A percentile compares a stretch with the other conserved stretches of the same genome.
Conservation (phyloP, 805 yeast genomes). For the Saccharomycopsis oosterbeekiorum region DNA sequence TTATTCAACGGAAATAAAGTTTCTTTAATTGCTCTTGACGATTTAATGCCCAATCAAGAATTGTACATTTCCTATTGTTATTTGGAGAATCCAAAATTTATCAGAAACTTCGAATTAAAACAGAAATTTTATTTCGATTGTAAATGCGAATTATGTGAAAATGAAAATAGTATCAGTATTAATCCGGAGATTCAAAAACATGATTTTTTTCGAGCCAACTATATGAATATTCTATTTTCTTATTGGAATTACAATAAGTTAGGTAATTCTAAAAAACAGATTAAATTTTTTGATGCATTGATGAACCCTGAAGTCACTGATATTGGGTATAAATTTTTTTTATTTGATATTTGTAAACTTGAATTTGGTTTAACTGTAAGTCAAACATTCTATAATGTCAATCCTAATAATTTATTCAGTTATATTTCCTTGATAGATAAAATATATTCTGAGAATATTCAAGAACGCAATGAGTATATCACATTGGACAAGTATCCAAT, state of each 20-base stretch:
- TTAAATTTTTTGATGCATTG: background rate
- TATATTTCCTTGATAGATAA: background rate
- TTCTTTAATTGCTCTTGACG: slow-evolving; percentile 20
- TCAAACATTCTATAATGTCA: background rate
- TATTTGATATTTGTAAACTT: background rate
- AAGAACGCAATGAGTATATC: background rate
- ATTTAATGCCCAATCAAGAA: slow-evolving; percentile 23
- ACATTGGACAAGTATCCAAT: background rate
- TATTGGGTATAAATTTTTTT: background rate
- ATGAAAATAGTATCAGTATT: background rate
- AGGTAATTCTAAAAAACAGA: background rate
- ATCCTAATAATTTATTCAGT: background rate
- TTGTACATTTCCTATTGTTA: slow-evolving; percentile 27
- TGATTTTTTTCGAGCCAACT: background rate
- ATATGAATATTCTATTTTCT: background rate
- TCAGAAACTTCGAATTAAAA: slow-evolving; percentile 23
- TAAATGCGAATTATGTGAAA: slow-evolving; percentile 25
- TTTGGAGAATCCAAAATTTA: slow-evolving; percentile 23
- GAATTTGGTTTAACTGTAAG: background rate
- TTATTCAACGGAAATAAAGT: slow-evolving; percentile 21
- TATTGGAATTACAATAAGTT: background rate
- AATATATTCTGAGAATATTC: background rate
- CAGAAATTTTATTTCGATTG: slow-evolving; percentile 28
- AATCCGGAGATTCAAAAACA: background rate
- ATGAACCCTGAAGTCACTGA: background rate